A percentile compares a stretch with the other conserved stretches of the same genome.
Evolutionary conservation across 1,139 yeast species (phyloP).

Genomic region (Protomyces gravidus): DNA sequence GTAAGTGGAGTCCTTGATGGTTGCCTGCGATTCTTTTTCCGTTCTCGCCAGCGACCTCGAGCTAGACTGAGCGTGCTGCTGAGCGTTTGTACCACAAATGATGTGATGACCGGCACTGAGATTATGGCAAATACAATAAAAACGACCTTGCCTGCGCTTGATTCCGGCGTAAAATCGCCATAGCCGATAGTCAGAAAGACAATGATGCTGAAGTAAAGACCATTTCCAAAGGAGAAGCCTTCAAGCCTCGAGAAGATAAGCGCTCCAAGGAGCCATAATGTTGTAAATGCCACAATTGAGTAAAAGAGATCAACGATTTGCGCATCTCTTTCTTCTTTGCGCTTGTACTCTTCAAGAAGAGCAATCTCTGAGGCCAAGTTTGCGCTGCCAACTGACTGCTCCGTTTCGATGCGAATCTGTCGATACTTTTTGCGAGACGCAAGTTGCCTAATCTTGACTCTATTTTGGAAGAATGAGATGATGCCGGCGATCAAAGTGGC

Average conservation of each 20-base stretch:
- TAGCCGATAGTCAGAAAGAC: conserved; percentile 79
- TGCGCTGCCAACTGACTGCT: not conserved
- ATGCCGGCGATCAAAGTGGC: conserved; percentile 8
- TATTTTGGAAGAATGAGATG: conserved; percentile 10
- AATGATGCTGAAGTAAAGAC: conserved; percentile 67
- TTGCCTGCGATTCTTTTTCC: not conserved
- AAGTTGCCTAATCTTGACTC: not conserved
- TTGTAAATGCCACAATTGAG: conserved; percentile 45
- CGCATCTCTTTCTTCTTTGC: conserved; percentile 4
- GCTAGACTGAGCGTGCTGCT: conserved; percentile 9
- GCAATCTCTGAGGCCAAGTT: conserved; percentile 7
- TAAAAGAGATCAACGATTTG: conserved; percentile 6
- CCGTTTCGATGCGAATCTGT: not conserved
- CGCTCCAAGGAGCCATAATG: conserved; percentile 71
- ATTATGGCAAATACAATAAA: conserved; percentile 74
- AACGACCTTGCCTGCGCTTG: conserved; percentile 64
- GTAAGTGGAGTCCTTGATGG: not conserved
- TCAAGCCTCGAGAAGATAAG: conserved; percentile 55
- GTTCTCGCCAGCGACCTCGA: not conserved
- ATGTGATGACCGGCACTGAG: conserved; percentile 82
- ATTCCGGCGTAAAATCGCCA: conserved; percentile 65
- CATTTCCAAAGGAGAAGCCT: conserved; percentile 63
- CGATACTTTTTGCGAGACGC: conserved; percentile 4
- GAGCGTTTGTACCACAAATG: conserved; percentile 24
- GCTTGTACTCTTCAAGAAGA: conserved; percentile 7